A percentile compares a stretch with the other conserved stretches of the same genome.
Conservation (phyloP, 768 basidiomycete species). For the Amanita jacksonii region DNA sequence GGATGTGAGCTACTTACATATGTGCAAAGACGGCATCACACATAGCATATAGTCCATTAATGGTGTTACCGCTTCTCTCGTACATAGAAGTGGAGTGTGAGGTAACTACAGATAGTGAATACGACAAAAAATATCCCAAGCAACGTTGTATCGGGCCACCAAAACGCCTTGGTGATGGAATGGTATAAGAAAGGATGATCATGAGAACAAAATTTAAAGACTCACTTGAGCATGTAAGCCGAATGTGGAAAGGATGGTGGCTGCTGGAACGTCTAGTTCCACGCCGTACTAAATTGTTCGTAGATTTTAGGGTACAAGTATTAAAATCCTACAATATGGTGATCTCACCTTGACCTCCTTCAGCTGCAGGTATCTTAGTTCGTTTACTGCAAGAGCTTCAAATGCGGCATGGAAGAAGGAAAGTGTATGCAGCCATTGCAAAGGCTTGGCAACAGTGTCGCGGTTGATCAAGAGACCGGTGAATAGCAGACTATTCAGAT, state of each 20-base stretch:
- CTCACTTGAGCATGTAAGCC: slow-evolving; percentile 79
- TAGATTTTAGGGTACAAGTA: not conserved
- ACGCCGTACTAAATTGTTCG: slow-evolving; percentile 69
- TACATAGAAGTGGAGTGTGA: slow-evolving; percentile 81
- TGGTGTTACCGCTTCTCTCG: slow-evolving; percentile 72
- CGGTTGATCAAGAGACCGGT: slow-evolving; percentile 94
- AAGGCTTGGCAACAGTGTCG: slow-evolving; percentile 59
- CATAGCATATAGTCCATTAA: too few relatives aligned
- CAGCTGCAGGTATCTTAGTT: slow-evolving; percentile 86
- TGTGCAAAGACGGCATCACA: too few relatives aligned
- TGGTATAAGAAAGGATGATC: not conserved
- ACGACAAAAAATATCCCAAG: slow-evolving; percentile 79
- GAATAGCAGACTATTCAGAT: slow-evolving; percentile 66
- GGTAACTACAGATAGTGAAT: slow-evolving; percentile 69
- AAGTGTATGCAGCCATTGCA: slow-evolving; percentile 82
- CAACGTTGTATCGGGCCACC: slow-evolving; percentile 93
- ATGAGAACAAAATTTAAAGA: slow-evolving; percentile 13
- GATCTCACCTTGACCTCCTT: slow-evolving; percentile 75
- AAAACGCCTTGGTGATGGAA: slow-evolving; percentile 64
- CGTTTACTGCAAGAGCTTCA: slow-evolving; percentile 96
- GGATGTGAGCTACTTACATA: too few relatives aligned
- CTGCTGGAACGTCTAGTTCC: slow-evolving; percentile 92
- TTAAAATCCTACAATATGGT: not conserved
- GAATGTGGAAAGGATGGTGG: slow-evolving; percentile 90
- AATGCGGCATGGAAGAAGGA: slow-evolving; percentile 99